phyloP scores from a whole-genome alignment of 192 early-diverging fungal species.

The Backusella luteola region DNA sequence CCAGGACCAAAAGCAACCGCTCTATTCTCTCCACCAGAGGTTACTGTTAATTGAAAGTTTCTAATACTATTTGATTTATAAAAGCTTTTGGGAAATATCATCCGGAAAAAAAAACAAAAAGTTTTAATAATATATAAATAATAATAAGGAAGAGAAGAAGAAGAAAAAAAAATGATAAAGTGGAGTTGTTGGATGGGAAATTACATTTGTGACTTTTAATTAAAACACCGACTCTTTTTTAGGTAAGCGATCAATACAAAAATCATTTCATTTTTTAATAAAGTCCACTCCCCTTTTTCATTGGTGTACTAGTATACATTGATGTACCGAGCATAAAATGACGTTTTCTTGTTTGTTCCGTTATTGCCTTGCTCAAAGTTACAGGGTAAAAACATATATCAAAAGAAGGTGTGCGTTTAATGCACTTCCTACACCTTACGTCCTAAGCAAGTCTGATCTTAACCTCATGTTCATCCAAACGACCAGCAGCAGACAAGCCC shows the following conservation, averaged over 20 bases:
- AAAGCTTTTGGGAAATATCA: conserved; percentile 19
- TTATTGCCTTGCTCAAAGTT: too few species aligned
- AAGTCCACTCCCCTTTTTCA: background rate
- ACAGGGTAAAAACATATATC: too few species aligned
- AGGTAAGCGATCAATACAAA: background rate
- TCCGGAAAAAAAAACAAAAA: background rate
- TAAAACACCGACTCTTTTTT: background rate
- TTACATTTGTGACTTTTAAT: background rate
- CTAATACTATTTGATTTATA: background rate
- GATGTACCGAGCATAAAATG: background rate
- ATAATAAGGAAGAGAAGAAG: background rate
- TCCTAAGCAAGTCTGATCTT: too few species aligned
- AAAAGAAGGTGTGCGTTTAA: too few species aligned
- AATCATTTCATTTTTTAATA: background rate
- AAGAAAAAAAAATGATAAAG: background rate
- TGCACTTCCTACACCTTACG: too few species aligned
- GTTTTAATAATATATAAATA: background rate
- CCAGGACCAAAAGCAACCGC: conserved; percentile 30
- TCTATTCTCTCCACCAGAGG: conserved; percentile 13
- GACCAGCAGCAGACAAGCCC: too few species aligned
- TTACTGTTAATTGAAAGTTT: conserved; percentile 8
- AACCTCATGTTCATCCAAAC: too few species aligned
- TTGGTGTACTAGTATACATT: background rate
- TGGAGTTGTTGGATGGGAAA: background rate
- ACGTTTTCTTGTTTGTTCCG: too few species aligned